These are phyloP conservation scores for Eimeria zaria DNA, from an alignment of 169 alveolate genomes.

Conservation along the genomic window DNA sequence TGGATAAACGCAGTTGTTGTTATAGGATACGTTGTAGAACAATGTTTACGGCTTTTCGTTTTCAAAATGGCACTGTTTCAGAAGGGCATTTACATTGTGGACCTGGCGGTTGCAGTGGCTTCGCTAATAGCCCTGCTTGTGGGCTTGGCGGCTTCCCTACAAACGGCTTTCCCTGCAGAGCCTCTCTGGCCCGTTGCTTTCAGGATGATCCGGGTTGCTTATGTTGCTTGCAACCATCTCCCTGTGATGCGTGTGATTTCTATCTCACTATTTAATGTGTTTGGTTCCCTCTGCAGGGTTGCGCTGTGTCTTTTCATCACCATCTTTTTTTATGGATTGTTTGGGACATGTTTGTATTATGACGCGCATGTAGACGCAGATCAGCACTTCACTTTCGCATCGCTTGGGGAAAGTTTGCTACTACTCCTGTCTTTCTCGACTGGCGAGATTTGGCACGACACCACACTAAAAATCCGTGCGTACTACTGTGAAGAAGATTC, in stretches of 20 bases:
- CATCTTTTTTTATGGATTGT: conserved; percentile 49
- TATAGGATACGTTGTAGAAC: conserved; percentile 35
- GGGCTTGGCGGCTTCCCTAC: conserved; percentile 8
- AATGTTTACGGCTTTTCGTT: conserved; percentile 13
- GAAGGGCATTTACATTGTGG: conserved; percentile 28
- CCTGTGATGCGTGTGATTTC: conserved; percentile 73
- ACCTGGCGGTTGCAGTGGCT: conserved; percentile 22
- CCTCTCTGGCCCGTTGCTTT: conserved; percentile 82
- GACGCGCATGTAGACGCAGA: conserved; percentile 39
- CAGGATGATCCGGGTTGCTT: conserved; percentile 75
- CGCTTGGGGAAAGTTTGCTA: conserved; percentile 25
- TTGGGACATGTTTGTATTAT: conserved; percentile 75
- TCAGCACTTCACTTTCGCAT: conserved; percentile 33
- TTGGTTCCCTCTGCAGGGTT: conserved; percentile 50
- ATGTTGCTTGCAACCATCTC: conserved; percentile 51
- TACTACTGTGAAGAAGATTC: conserved; percentile 25
- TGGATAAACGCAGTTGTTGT: conserved; percentile 59
- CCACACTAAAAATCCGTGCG: conserved; percentile 58
- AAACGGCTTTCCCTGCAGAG: conserved; percentile 57
- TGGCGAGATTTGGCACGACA: conserved; percentile 83
- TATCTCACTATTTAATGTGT: conserved; percentile 41
- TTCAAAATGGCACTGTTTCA: conserved; percentile 31
- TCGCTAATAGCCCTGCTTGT: conserved; percentile 48
- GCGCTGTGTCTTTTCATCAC: conserved; percentile 18
- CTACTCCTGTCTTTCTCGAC: conserved; percentile 76